Conservation (phyloP, 2,329 filamentous ascomycete species). For the Cladorrhinum sp. region DNA sequence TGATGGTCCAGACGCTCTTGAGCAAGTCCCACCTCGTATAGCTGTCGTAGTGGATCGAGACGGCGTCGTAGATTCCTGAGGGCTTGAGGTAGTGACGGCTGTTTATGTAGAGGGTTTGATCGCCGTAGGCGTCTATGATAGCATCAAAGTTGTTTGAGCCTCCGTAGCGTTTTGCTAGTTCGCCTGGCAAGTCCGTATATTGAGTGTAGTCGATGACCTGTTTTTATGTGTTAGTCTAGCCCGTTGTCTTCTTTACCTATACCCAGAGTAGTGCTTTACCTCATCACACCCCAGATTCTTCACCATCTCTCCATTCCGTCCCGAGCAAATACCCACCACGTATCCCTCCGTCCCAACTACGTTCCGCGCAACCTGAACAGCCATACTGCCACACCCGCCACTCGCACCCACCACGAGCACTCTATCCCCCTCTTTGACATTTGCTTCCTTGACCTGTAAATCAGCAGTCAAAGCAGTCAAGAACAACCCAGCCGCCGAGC, state of each 20-base stretch:
- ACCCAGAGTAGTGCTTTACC: constrained; percentile 20
- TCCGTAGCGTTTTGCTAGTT: constrained; percentile 35
- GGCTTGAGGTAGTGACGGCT: constrained; percentile 39
- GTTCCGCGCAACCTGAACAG: constrained; percentile 40
- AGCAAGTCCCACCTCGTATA: constrained; percentile 29
- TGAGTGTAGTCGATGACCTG: constrained; percentile 43
- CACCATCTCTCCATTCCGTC: constrained; percentile 44
- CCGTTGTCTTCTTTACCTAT: neutral
- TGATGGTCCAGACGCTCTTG: constrained; percentile 24
- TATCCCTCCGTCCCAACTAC: constrained; percentile 30
- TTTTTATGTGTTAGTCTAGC: neutral
- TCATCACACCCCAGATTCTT: constrained; percentile 47
- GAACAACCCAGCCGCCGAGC: constrained; percentile 34
- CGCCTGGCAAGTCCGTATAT: constrained; percentile 35
- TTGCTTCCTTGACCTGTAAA: constrained; percentile 28
- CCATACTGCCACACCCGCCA: constrained; percentile 47
- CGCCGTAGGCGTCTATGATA: constrained; percentile 49
- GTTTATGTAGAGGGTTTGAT: constrained; percentile 43
- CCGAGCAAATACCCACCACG: constrained; percentile 49
- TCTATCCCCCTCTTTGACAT: constrained; percentile 26
- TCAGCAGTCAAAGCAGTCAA: constrained; percentile 36
- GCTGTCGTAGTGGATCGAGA: constrained; percentile 15
- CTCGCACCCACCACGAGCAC: constrained; percentile 50
- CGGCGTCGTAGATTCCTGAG: constrained; percentile 29
- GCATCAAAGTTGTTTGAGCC: constrained; percentile 35